A percentile compares a stretch with the other conserved stretches of the same genome.
phyloP scores from a whole-genome alignment of 164 flowering plant species.

The Sextonia rubra region DNA sequence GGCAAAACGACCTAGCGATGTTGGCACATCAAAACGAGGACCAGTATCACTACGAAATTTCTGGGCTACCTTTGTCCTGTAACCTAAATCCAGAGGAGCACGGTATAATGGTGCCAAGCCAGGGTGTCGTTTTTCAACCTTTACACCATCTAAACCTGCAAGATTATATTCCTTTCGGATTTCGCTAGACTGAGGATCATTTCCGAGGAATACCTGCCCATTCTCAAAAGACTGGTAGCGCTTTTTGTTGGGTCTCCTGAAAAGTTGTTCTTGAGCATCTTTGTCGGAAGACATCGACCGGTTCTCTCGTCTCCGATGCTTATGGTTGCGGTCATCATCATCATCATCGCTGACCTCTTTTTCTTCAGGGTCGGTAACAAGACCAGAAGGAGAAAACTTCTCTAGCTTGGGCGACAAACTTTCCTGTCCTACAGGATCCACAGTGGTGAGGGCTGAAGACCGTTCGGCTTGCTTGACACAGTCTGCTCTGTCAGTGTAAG shows the following conservation, averaged over 20 bases:
- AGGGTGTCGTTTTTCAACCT: conserved; percentile 49
- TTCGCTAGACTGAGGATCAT: conserved; percentile 43
- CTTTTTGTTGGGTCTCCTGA: conserved; percentile 53
- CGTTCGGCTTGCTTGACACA: conserved; percentile 18
- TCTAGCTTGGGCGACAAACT: conserved; percentile 45
- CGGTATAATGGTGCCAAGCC: conserved; percentile 28
- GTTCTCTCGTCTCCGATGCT: conserved; percentile 78
- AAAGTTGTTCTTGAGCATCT: conserved; percentile 40
- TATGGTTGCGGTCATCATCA: conserved; percentile 94
- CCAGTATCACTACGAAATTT: conserved; percentile 44
- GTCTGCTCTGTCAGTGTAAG: conserved; percentile 15
- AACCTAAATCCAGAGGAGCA: too few relatives aligned
- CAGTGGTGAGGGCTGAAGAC: conserved; percentile 11
- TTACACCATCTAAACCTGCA: conserved; percentile 31
- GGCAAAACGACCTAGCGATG: conserved; percentile 17
- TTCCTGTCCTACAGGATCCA: conserved; percentile 42
- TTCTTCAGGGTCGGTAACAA: conserved; percentile 71
- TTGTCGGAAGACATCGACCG: conserved; percentile 64
- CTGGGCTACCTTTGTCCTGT: conserved; percentile 35
- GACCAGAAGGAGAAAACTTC: conserved; percentile 45
- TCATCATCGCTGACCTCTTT: conserved; percentile 86
- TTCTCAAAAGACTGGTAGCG: conserved; percentile 57
- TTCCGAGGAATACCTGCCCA: conserved; percentile 49
- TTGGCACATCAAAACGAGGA: conserved; percentile 23
- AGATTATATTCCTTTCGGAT: conserved; percentile 10